A percentile compares a stretch with the other conserved stretches of the same genome.
Evolutionary conservation across 441 rosid genomes (phyloP).

Genomic region (Gossypium gossypioides): DNA sequence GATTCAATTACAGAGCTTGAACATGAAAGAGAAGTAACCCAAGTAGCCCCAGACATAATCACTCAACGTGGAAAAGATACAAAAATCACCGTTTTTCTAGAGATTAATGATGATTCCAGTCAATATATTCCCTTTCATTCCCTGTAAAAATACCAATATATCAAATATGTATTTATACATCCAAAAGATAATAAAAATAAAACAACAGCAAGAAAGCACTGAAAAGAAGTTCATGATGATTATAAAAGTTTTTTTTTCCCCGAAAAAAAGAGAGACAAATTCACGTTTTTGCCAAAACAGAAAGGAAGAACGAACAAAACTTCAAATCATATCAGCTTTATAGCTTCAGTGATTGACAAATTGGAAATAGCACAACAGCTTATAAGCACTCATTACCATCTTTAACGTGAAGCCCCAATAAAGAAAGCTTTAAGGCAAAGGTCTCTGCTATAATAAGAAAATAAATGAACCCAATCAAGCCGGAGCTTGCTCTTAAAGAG

Average conservation of each 20-base stretch:
- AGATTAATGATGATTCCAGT: background rate
- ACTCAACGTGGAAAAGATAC: background rate
- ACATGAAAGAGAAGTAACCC: constrained; percentile 54
- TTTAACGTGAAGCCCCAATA: background rate
- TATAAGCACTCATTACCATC: background rate
- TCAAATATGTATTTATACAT: background rate
- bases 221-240: background rate
- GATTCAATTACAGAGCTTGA: constrained; percentile 32
- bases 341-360: background rate
- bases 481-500: background rate
- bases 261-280: background rate
- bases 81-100: background rate
- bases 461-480: background rate
- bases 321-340: background rate
- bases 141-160: background rate
- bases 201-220: background rate
- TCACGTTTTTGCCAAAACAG: background rate
- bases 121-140: background rate
- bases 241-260: background rate
- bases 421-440: background rate
- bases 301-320: background rate
- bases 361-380: background rate
- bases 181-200: background rate
- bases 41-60: constrained; percentile 25
- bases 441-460: background rate